These are phyloP conservation scores for Collybiopsis confluens DNA, from an alignment of 768 basidiomycete species.

Conservation along the genomic window DNA sequence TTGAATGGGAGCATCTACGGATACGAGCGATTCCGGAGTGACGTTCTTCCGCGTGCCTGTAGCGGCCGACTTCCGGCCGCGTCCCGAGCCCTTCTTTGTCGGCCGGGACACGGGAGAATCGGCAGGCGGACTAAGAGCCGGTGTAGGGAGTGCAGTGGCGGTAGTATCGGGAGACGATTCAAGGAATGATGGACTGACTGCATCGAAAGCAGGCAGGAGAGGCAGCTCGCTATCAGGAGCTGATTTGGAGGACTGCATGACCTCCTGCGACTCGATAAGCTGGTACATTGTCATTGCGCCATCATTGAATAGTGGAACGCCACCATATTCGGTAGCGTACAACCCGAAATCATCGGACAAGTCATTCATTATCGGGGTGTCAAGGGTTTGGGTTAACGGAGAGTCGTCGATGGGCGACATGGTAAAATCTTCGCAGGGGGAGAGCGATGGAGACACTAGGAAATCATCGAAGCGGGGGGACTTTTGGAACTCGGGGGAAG, in stretches of 20 bases:
- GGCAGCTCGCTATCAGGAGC: constrained; percentile 39
- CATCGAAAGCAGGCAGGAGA: constrained; percentile 35
- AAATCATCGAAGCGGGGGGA: constrained; percentile 6
- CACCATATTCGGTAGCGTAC: background rate
- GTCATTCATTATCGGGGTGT: constrained; percentile 8
- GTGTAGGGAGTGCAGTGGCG: constrained; percentile 10
- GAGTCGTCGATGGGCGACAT: constrained; percentile 7
- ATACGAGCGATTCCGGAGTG: constrained; percentile 62
- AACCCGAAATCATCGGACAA: constrained; percentile 3
- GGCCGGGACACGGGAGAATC: constrained; percentile 16
- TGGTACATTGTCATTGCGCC: background rate
- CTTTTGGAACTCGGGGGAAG: constrained; percentile 1
- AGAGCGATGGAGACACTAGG: constrained; percentile 7
- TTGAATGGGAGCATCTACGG: constrained; percentile 78
- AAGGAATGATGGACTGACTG: constrained; percentile 18
- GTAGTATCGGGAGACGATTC: constrained; percentile 24
- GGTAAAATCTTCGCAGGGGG: constrained; percentile 8
- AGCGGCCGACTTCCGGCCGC: constrained; percentile 30
- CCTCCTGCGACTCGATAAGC: background rate
- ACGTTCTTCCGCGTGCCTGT: constrained; percentile 73
- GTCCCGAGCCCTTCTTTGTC: constrained; percentile 18
- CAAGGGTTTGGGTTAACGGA: constrained; percentile 3
- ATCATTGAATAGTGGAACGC: constrained; percentile 5
- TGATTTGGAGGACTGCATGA: background rate
- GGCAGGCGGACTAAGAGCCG: constrained; percentile 14